phyloP scores from a whole-genome alignment of 257 asterid genomes.

The Nicotiana undulata region DNA sequence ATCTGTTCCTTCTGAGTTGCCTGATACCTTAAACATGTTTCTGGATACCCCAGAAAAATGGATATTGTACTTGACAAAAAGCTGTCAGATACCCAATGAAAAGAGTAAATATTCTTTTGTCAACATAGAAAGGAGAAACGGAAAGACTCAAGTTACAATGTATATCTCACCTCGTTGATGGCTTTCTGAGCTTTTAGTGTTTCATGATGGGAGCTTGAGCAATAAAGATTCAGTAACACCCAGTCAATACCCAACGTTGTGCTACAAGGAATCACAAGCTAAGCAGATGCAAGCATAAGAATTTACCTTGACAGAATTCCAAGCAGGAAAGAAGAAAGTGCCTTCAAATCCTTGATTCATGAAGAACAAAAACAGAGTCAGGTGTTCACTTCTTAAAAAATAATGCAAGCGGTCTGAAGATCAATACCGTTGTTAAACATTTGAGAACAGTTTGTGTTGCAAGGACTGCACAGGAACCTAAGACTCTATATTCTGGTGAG shows the following conservation, averaged over 20 bases:
- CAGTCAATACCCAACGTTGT: not conserved
- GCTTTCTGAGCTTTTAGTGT: conserved; percentile 97
- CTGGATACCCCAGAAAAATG: conserved; percentile 86
- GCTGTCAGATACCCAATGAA: conserved; percentile 40
- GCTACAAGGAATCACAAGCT: conserved; percentile 6
- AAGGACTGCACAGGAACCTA: conserved; percentile 96
- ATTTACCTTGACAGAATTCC: conserved; percentile 87
- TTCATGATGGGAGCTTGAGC: conserved; percentile 87
- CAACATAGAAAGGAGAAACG: not conserved
- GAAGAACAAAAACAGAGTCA: conserved; percentile 22
- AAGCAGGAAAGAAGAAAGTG: conserved; percentile 80
- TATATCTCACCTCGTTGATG: conserved; percentile 77
- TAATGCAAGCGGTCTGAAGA: conserved; percentile 10
- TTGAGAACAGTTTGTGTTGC: conserved; percentile 84
- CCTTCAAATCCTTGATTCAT: conserved; percentile 67
- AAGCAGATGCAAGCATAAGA: conserved; percentile 11
- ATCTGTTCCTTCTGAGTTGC: conserved; percentile 47
- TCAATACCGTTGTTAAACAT: conserved; percentile 70
- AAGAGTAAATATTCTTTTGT: not conserved
- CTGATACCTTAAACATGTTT: conserved; percentile 44
- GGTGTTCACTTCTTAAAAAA: conserved; percentile 11
- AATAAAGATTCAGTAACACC: conserved; percentile 16
- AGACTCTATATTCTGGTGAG: conserved; percentile 79
- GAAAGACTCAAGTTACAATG: conserved; percentile 3
- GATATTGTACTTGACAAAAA: conserved; percentile 89